These are phyloP conservation scores for Aspergillus eucalypticola DNA, from an alignment of 2,329 filamentous ascomycete genomes.

Conservation along the genomic window DNA sequence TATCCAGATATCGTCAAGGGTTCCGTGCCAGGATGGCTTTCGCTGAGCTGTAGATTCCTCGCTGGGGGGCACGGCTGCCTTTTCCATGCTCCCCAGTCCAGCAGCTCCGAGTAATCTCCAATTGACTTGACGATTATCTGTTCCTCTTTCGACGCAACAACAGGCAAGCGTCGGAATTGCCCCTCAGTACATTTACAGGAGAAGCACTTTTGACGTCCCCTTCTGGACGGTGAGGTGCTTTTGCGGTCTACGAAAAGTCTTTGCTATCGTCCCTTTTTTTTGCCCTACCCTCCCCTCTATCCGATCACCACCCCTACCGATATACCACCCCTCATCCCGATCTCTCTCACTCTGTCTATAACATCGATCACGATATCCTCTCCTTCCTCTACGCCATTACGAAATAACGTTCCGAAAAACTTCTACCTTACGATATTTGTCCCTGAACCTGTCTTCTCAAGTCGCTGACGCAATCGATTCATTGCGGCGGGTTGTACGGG, in stretches of 20 bases:
- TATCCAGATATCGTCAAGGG: constrained; percentile 68
- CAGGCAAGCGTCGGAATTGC: constrained; percentile 62
- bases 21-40: constrained; percentile 69
- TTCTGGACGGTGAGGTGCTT: constrained; percentile 40
- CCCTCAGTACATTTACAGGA: constrained; percentile 42
- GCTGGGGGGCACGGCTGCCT: constrained; percentile 67
- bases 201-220: constrained; percentile 40
- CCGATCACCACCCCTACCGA: constrained; percentile 12
- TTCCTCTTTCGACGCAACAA: constrained; percentile 52
- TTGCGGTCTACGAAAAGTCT: constrained; percentile 21
- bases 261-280: constrained; percentile 8
- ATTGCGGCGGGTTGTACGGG: constrained; percentile 15
- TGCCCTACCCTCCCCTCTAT: constrained; percentile 15
- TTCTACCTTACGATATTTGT: constrained; percentile 9
- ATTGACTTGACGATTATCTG: constrained; percentile 55
- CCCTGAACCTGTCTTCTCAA: constrained; percentile 10
- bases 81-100: constrained; percentile 72
- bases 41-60: constrained; percentile 89
- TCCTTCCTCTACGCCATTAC: constrained; percentile 16
- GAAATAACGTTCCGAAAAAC: constrained; percentile 17
- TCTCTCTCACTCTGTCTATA: constrained; percentile 4
- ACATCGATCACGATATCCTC: constrained; percentile 13
- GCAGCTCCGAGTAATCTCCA: constrained; percentile 73
- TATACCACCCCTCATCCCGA: constrained; percentile 8
- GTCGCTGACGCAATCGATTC: constrained; percentile 25